Base-by-base conservation (phyloP, 805 yeast species). In the Candida golubevii region DNA sequence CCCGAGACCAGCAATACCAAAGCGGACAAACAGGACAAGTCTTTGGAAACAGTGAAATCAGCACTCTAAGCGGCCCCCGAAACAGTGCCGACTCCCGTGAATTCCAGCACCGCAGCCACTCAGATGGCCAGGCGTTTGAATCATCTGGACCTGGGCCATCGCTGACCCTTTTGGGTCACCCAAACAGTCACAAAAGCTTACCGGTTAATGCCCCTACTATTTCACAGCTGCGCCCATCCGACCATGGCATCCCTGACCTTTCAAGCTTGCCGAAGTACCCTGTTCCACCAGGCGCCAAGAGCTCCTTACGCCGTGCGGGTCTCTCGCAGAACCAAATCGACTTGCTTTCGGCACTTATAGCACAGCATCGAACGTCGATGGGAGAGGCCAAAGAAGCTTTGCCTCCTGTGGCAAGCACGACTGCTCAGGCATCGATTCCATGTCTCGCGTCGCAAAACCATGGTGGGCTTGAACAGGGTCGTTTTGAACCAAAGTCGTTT, bases 281-380 rank as follows among this genome's bases (percentile, higher is more conserved):
- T 0, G 87, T 85, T 5, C 93, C 93, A 1, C 80, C 80, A 6
- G 88, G 88, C 9, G 91, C 90, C 2, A 77, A 79, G 49, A 63
- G 71, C 15, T 77, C 88, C 1, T 61, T 85, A 36, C 74, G 74
- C 7, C 76, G 79, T 7, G 88, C 83, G 2, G 93, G 93, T 0
- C 70, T 85, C 35, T 69, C 80, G 2, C 78, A 74, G 45, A 80
- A 79, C 32, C 93, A 85, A 59, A 84, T 85, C 11, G 87, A 83
- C 55, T 80, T 88, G 2, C 66, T 85, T 30, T 81, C 87, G 6
- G 87, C 87, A 0, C 69, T 85, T 41, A 78, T 85, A 29, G 90
- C 89, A 0, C 85, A 82, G 53, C 85, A 85, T 60, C 82, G 80
- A 62, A 47, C 52, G 9, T 47, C 56, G 33, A 38, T 58, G 28